Base-by-base conservation (phyloP, 2,329 filamentous ascomycete species). In the Blumeria graminis region DNA sequence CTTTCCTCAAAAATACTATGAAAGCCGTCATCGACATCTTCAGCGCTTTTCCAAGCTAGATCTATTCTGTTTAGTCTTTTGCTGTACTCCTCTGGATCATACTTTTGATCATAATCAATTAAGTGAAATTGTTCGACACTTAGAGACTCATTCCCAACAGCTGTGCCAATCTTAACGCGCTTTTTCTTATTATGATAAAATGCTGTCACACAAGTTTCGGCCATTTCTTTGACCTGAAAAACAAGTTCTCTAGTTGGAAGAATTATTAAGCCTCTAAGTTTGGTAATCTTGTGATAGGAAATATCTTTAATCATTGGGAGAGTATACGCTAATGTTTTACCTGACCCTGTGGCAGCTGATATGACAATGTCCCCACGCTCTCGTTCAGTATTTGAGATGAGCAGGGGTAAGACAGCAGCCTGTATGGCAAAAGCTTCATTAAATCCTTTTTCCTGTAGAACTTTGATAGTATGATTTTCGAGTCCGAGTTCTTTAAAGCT, bases 241-340 rank as follows among this genome's bases (percentile, higher is more conserved):
- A 96, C 90, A 32, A 95, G 74, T 65, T 95, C 89, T 68, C 90
- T 75, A 0, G 90, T 98, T 0, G 92, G 92, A 10, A 98, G 80
- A 0, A 98, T 82, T 51, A 98, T 79, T 0, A 98, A 69, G 0
- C 82, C 89, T 41, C 85, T 77, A 8, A 98, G 70, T 56, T 77
- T 77, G 0, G 83, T 84, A 10, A 80, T 74, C 22, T 71, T 70
- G 13, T 76, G 75, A 35, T 76, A 72, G 61, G 82, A 81, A 53
- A 98, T 71, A 55, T 83, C 81, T 50, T 87, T 79, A 3, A 94
- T 76, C 58, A 98, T 80, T 0, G 92, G 92, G 2, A 98, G 71
- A 0, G 90, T 78, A 64, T 98, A 98, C 0, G 90, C 84, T 14
- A 98, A 69, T 0, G 92, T 98, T 67, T 98, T 98, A 57, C 92